Percentiles rank a stretch among this genome's conserved stretches.
Evolutionary conservation across 352 stramenopile species (phyloP).

Genomic region (Globisporangium cylindrosporum): DNA sequence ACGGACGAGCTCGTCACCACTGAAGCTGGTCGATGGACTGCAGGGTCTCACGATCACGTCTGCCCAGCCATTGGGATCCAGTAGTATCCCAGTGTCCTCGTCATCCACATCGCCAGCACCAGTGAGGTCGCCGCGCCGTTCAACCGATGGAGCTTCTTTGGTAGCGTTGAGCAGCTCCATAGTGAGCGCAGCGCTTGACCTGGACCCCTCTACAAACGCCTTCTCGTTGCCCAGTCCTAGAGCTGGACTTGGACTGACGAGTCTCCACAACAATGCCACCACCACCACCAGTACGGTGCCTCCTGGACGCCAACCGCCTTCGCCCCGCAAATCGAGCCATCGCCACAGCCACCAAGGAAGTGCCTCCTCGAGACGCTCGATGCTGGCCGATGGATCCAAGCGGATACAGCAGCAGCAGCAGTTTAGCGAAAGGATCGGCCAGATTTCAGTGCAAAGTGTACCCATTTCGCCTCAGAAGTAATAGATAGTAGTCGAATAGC

Average conservation of each 20-base stretch:
- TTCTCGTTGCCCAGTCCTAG: neutral
- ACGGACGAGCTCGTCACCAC: neutral
- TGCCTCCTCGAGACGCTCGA: neutral
- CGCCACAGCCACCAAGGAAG: neutral
- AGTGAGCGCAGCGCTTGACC: neutral
- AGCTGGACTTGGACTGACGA: neutral
- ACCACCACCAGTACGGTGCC: neutral
- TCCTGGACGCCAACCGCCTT: neutral
- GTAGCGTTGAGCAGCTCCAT: neutral
- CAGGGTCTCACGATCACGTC: conserved; percentile 12
- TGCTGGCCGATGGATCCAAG: conserved; percentile 2
- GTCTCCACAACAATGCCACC: neutral
- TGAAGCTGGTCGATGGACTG: neutral
- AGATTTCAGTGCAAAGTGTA: conserved; percentile 9
- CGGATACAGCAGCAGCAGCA: conserved; percentile 13
- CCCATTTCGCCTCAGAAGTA: conserved; percentile 11
- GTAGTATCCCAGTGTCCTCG: neutral
- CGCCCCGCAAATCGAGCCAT: conserved; percentile 4
- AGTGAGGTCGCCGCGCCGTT: neutral
- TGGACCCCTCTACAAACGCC: neutral
- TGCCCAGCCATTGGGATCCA: neutral
- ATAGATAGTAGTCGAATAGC: neutral
- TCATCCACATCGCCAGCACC: neutral
- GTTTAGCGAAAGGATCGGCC: neutral
- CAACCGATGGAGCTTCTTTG: neutral